Evolutionary conservation across 345 rosid species (phyloP).

Genomic region (Aethionema arabicum): DNA sequence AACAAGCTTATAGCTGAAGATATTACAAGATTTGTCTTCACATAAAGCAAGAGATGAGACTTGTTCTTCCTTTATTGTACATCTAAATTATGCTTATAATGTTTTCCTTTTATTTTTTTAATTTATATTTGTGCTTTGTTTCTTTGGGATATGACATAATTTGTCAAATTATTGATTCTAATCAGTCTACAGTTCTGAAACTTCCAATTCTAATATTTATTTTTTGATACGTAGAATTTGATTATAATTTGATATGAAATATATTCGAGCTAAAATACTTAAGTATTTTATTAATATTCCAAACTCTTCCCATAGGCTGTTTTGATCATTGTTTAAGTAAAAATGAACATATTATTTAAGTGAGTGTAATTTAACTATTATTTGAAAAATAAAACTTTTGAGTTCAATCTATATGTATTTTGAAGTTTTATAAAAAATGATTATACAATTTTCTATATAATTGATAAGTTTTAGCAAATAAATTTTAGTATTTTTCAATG

Average conservation of each 20-base stretch:
- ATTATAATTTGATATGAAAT: constrained; percentile 15
- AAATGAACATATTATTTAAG: background rate
- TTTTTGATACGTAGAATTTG: constrained; percentile 4
- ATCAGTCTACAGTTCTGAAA: constrained; percentile 20
- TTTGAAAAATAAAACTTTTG: too few relatives aligned
- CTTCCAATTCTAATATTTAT: background rate
- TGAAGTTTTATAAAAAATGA: too few relatives aligned
- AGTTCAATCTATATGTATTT: too few relatives aligned
- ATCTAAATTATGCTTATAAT: constrained; percentile 33
- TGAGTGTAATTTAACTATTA: background rate
- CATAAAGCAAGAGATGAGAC: constrained; percentile 30
- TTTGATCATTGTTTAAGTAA: constrained; percentile 1
- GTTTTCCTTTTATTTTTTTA: constrained; percentile 34
- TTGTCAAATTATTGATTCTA: constrained; percentile 26
- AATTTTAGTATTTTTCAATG: too few relatives aligned
- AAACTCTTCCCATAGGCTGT: background rate
- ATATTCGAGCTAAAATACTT: constrained; percentile 22
- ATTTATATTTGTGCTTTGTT: constrained; percentile 19
- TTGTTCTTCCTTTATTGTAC: constrained; percentile 44
- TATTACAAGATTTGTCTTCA: constrained; percentile 23
- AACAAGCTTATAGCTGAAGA: constrained; percentile 39
- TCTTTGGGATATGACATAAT: constrained; percentile 32
- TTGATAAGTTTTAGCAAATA: too few relatives aligned
- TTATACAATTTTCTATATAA: too few relatives aligned
- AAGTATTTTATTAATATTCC: constrained; percentile 14